Evolutionary conservation across 371 early-diverging fungal species (phyloP).

Genomic region (Thermomucor indicae-seudaticae): DNA sequence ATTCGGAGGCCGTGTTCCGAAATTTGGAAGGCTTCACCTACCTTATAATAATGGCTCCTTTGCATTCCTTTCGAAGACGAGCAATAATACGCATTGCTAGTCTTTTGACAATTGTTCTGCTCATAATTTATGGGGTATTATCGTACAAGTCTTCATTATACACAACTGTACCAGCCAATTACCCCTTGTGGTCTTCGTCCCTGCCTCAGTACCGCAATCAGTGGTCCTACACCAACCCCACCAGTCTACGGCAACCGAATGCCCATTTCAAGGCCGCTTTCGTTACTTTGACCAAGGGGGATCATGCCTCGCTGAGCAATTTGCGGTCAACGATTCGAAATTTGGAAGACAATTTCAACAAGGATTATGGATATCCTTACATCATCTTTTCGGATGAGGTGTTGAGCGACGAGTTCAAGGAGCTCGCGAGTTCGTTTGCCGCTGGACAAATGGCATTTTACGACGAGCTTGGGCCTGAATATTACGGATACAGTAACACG

Average conservation of each 20-base stretch:
- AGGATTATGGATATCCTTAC: slow-evolving; percentile 32
- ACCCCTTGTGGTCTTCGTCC: slow-evolving; percentile 2
- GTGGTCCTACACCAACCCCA: slow-evolving; percentile 20
- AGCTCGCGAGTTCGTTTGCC: slow-evolving; percentile 22
- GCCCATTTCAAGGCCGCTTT: slow-evolving; percentile 34
- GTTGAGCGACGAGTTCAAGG: slow-evolving; percentile 30
- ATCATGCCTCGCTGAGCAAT: slow-evolving; percentile 22
- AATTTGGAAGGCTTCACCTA: too few relatives aligned
- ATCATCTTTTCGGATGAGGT: slow-evolving; percentile 36
- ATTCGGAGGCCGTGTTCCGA: too few relatives aligned
- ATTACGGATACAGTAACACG: slow-evolving; percentile 25
- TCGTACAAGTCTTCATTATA: not conserved
- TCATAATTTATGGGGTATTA: not conserved
- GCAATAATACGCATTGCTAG: not conserved
- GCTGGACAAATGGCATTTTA: slow-evolving; percentile 19
- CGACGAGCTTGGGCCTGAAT: slow-evolving; percentile 17
- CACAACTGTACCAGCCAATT: not conserved
- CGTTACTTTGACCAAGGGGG: slow-evolving; percentile 35
- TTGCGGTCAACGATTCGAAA: slow-evolving; percentile 33
- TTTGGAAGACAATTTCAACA: slow-evolving; percentile 34
- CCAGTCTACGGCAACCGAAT: slow-evolving; percentile 22
- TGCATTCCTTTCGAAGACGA: slow-evolving; percentile 2
- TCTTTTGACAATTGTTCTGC: not conserved
- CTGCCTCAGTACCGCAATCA: not conserved
- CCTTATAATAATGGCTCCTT: not conserved